These are phyloP conservation scores for Nicotiana obtusifolia DNA, from an alignment of 257 asterid species.

Conservation along the genomic window DNA sequence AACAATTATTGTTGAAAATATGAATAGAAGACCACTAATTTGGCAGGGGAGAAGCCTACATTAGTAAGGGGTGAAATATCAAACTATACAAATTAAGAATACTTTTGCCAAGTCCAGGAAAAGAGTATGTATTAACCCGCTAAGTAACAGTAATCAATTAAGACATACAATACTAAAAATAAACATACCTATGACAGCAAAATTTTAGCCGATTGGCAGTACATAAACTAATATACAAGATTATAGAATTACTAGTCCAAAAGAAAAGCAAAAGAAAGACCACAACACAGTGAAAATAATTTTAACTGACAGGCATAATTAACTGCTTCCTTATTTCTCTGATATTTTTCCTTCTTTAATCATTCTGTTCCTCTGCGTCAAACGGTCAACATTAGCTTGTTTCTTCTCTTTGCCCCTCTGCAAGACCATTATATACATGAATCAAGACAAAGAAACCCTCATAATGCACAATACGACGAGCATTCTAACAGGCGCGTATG, in stretches of 20 bases:
- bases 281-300: background rate
- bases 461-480: background rate
- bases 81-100: too few relatives aligned
- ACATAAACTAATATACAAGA: background rate
- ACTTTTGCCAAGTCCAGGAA: background rate
- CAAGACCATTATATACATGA: constrained; percentile 14
- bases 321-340: constrained; percentile 9
- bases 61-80: too few relatives aligned
- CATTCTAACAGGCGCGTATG: too few relatives aligned
- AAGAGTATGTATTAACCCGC: background rate
- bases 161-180: background rate
- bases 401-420: constrained; percentile 55
- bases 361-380: constrained; percentile 44
- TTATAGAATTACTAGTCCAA: background rate
- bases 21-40: too few relatives aligned
- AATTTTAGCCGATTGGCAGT: constrained; percentile 20
- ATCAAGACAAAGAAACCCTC: background rate
- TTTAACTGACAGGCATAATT: background rate
- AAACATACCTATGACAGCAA: background rate
- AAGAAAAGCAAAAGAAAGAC: background rate
- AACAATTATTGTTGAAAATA: too few relatives aligned
- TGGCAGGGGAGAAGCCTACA: too few relatives aligned
- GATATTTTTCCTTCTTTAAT: constrained; percentile 42
- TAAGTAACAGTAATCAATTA: background rate
- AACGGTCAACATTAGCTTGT: constrained; percentile 16